These are phyloP conservation scores for Leptomonas pyrrhocoris DNA, from an alignment of 208 protist genomes.

Conservation along the genomic window DNA sequence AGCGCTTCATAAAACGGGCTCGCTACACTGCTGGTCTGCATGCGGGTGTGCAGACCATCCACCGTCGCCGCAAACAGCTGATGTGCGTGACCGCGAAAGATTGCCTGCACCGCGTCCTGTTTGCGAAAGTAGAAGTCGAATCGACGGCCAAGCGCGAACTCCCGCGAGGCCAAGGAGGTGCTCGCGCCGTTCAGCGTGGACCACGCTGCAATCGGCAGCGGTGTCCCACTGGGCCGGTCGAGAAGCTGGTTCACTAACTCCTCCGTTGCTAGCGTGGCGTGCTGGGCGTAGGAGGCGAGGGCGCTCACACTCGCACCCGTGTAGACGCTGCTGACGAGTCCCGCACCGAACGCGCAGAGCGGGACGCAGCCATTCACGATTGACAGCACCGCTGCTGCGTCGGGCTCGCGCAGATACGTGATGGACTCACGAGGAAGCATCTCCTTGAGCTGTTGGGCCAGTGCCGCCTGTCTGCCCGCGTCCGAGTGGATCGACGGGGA, in stretches of 20 bases:
- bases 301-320: constrained; percentile 54
- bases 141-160: constrained; percentile 81
- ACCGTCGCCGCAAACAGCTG: constrained; percentile 44
- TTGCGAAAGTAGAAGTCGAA: constrained; percentile 82
- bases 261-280: constrained; percentile 63
- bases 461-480: constrained; percentile 9
- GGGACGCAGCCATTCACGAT: constrained; percentile 74
- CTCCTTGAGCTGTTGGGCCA: constrained; percentile 24
- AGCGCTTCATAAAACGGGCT: constrained; percentile 85
- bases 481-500: constrained; percentile 11
- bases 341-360: constrained; percentile 83
- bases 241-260: constrained; percentile 43
- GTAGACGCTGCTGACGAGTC: constrained; percentile 85
- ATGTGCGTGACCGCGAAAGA: constrained; percentile 43
- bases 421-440: constrained; percentile 73
- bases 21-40: constrained; percentile 32
- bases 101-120: constrained; percentile 57
- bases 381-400: constrained; percentile 50
- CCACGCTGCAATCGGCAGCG: constrained; percentile 52
- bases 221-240: constrained; percentile 32
- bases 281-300: constrained; percentile 73
- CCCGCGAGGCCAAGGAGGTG: constrained; percentile 58
- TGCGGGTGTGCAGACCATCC: constrained; percentile 65
- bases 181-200: constrained; percentile 64
- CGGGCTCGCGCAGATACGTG: constrained; percentile 39